Conservation (phyloP, 179 eudicot species). For the Beta lomatogona region DNA sequence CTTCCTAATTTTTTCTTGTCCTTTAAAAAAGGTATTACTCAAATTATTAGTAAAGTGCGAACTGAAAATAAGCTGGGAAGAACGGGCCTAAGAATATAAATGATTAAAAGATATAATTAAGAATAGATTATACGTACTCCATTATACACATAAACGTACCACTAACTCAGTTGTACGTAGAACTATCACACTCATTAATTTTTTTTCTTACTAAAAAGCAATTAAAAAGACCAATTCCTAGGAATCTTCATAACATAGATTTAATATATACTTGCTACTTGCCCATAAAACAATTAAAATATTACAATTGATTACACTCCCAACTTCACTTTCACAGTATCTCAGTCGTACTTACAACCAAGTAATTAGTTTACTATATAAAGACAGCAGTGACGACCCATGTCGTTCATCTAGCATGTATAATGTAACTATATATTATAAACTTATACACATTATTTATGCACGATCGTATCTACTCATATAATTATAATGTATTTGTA, state of each 20-base stretch:
- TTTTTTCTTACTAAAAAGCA: not conserved
- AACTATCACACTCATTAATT: not conserved
- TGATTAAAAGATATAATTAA: too few species aligned
- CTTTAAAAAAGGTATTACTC: too few species aligned
- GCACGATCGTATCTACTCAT: constrained; percentile 24
- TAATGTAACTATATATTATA: not conserved
- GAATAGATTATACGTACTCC: not conserved
- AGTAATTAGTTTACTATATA: not conserved
- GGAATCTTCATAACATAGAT: not conserved
- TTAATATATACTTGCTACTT: not conserved
- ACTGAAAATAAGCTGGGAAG: too few species aligned
- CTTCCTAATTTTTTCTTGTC: too few species aligned
- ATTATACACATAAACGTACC: not conserved
- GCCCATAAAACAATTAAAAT: not conserved
- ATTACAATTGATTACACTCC: not conserved
- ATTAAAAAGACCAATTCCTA: not conserved
- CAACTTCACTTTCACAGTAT: constrained; percentile 13
- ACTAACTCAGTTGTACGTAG: not conserved
- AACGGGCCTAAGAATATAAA: too few species aligned
- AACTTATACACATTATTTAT: constrained; percentile 10
- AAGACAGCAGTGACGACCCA: constrained; percentile 25
- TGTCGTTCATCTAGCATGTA: constrained; percentile 21
- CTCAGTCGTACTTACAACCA: not conserved
- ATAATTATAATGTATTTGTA: not conserved
- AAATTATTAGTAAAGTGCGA: too few species aligned